Base-by-base conservation (phyloP, 257 asterid genomes). In the Scutellaria baicalensis region DNA sequence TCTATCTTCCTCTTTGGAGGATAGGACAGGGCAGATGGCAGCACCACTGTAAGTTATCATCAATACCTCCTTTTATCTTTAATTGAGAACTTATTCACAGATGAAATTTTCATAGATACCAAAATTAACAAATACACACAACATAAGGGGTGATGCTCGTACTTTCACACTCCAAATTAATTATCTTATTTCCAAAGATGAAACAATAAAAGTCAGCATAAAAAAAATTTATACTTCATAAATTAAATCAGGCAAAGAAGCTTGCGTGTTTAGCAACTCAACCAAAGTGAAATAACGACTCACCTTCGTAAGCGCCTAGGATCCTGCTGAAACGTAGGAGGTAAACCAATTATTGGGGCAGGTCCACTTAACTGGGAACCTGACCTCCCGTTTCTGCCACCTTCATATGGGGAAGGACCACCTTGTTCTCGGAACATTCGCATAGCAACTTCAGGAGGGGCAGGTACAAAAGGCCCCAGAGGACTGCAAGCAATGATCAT, bases 401-500 rank as follows among this genome's bases (percentile, higher is more conserved):
- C 96, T 77, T 93, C 97, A 78, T 87, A 91, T 31, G 92, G 87
- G 66, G 91, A 51, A 51, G 97, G 89, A 17, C 96, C 97, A 47
- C 99, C 97, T 74, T 91, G 97, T 20, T 93, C 99, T 44, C 96
- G 90, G 79, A 93, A 62, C 97, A 93, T 93, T 69, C 80, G 88
- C 99, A 93, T 93, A 35, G 99, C 99, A 72, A 93, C 96, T 78
- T 93, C 99, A 59, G 99, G 99, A 71, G 99, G 99, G 31, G 99
- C 97, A 48, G 99, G 99, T 52, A 93, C 96, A 50, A 93, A 93
- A 47, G 99, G 99, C 57, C 99, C 99, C 77, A 93, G 78, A 9
- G 99, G 99, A 68, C 97, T 93, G 83, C 80, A 82, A 54, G 1
- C 70, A 75, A 64, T 63, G 44, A 59, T 21, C 49, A 67, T 83